Percentiles rank a stretch among this genome's conserved stretches.
These are phyloP conservation scores for Trichoderma erinaceum DNA, from an alignment of 495 filamentous ascomycete genomes.

Conservation along the genomic window DNA sequence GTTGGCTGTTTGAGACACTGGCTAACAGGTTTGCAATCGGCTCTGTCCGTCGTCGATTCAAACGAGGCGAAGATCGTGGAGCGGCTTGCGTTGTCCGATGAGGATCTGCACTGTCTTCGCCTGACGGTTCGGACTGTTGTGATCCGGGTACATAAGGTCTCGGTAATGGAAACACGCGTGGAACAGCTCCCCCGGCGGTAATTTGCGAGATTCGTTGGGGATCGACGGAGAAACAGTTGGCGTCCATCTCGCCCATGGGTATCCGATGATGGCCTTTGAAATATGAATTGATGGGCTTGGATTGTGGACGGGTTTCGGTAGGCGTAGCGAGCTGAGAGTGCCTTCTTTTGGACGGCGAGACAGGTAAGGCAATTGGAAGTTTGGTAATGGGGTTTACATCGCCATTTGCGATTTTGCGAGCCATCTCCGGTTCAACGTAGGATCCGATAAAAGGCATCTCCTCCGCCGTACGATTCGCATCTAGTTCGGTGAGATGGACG, in stretches of 20 bases:
- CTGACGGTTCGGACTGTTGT: conserved; percentile 15
- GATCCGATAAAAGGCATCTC: conserved; percentile 74
- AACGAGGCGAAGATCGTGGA: conserved; percentile 3
- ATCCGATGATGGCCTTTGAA: conserved; percentile 65
- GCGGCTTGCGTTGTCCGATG: neutral
- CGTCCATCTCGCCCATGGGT: conserved; percentile 79
- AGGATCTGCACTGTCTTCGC: neutral
- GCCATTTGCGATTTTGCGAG: conserved; percentile 70
- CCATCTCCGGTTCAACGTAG: conserved; percentile 60
- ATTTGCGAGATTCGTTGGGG: conserved; percentile 24
- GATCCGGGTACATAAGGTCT: conserved; percentile 37
- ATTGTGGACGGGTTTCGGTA: conserved; percentile 38
- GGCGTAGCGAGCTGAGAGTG: conserved; percentile 30
- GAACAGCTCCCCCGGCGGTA: conserved; percentile 28
- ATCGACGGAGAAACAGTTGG: conserved; percentile 61
- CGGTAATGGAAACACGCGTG: conserved; percentile 43
- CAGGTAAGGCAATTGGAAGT: conserved; percentile 48
- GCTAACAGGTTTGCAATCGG: conserved; percentile 11
- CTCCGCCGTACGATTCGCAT: conserved; percentile 51
- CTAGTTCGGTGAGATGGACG: conserved; percentile 63
- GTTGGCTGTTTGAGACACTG: neutral
- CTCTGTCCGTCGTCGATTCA: conserved; percentile 15
- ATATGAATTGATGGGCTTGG: conserved; percentile 69
- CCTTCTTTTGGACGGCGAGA: conserved; percentile 34
- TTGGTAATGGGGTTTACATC: conserved; percentile 90